A percentile compares a stretch with the other conserved stretches of the same genome.
phyloP scores from a whole-genome alignment of 139 green algal genomes.

The Trebouxia sp. region DNA sequence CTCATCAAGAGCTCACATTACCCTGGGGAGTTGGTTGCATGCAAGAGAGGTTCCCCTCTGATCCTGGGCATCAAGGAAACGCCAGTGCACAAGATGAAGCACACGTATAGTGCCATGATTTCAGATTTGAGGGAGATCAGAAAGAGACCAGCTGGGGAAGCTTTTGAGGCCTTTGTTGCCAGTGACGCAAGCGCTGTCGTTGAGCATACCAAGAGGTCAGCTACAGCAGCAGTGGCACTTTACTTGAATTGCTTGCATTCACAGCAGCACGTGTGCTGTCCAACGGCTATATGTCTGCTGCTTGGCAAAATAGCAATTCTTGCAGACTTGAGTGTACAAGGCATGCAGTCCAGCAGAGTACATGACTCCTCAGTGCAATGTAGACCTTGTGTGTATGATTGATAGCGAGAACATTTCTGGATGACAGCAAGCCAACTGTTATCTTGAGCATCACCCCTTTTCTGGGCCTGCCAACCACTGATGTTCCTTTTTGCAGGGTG shows the following conservation, averaged over 20 bases:
- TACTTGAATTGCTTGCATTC: no score
- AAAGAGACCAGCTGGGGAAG: conserved; percentile 7
- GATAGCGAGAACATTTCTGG: no score
- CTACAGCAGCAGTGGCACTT: background rate
- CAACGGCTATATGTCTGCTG: no score
- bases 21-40: conserved; percentile 95
- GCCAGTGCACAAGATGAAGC: background rate
- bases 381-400: no score
- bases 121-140: conserved; percentile 1
- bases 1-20: conserved; percentile 95
- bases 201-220: conserved; percentile 95
- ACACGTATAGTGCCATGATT: background rate
- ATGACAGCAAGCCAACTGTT: no score
- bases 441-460: no score
- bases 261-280: background rate
- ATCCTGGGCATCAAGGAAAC: conserved; percentile 85
- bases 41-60: conserved; percentile 92
- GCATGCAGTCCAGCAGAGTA: no score
- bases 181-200: conserved; percentile 93
- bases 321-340: no score
- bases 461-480: background rate
- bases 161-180: conserved; percentile 94
- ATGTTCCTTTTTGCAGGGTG: conserved; percentile 50
- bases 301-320: no score
- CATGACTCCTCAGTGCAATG: no score